Percentiles rank a stretch among this genome's conserved stretches.
Conservation (phyloP, 163 green algal genomes). For the Scenedesmus sp. region DNA sequence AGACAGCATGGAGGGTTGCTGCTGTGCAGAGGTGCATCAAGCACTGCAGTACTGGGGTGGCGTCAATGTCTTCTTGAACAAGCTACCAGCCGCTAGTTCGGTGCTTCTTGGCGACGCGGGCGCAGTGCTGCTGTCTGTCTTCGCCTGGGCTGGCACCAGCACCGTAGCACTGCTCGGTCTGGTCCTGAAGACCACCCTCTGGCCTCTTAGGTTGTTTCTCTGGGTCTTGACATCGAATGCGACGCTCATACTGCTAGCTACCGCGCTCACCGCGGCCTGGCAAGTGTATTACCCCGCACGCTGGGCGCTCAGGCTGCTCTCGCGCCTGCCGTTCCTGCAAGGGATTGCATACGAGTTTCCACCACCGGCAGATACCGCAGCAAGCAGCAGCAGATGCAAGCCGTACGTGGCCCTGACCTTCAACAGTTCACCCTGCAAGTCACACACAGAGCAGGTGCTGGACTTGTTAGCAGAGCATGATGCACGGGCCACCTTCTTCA, state of each 20-base stretch:
- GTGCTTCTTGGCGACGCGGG: not conserved
- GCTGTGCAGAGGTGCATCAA: not conserved
- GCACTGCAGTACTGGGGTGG: not conserved
- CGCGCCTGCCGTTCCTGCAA: not conserved
- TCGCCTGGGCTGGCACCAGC: not conserved
- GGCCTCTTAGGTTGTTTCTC: not conserved
- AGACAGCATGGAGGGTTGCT: not conserved
- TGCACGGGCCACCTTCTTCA: conserved; percentile 41
- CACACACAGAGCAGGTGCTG: conserved; percentile 4
- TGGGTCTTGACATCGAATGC: not conserved
- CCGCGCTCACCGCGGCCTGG: conserved; percentile 4
- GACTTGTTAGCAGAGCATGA: not conserved
- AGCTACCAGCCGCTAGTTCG: not conserved
- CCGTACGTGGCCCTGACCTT: conserved; percentile 45
- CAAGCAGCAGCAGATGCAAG: not conserved
- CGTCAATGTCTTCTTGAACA: not conserved
- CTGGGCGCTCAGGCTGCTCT: not conserved
- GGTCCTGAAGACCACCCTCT: not conserved
- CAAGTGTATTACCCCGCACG: conserved; percentile 21
- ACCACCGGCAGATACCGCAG: not conserved
- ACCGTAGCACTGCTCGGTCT: not conserved
- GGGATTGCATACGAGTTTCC: not conserved
- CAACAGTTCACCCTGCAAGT: not conserved
- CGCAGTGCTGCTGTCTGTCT: not conserved
- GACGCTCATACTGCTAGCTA: not conserved